phyloP scores from a whole-genome alignment of 2,329 filamentous ascomycete species.

The Microdochium paspali region DNA sequence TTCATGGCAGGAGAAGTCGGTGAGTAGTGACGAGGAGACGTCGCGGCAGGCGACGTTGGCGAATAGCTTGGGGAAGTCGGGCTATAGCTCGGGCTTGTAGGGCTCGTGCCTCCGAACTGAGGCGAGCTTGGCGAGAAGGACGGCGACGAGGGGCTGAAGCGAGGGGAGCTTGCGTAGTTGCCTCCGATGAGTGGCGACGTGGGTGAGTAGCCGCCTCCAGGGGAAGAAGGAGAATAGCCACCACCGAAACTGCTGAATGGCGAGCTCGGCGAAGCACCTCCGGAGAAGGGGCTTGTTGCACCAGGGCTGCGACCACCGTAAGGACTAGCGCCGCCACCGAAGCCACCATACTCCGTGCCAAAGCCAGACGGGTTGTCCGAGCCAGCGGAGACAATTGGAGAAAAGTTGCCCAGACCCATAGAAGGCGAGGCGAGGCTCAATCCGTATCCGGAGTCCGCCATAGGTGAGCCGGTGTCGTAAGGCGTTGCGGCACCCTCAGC shows the following conservation, averaged over 20 bases:
- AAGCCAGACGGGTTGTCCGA: constrained; percentile 64
- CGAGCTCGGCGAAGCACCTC: constrained; percentile 56
- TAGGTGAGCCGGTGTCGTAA: constrained; percentile 80
- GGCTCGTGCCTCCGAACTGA: constrained; percentile 19
- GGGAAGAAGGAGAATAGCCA: constrained; percentile 70
- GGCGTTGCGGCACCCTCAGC: constrained; percentile 84
- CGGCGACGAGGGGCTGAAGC: constrained; percentile 54
- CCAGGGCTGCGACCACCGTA: constrained; percentile 59
- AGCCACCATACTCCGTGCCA: constrained; percentile 47
- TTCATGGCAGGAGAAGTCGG: constrained; percentile 52
- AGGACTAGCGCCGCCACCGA: constrained; percentile 49
- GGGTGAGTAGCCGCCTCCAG: constrained; percentile 65
- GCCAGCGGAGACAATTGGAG: constrained; percentile 65
- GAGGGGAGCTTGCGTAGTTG: constrained; percentile 48
- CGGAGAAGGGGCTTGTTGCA: constrained; percentile 66
- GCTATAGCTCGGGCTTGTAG: constrained; percentile 52
- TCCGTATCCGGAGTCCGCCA: constrained; percentile 58
- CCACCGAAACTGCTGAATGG: constrained; percentile 47
- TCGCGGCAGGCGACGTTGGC: constrained; percentile 13
- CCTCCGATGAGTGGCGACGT: constrained; percentile 60
- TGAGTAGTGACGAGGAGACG: constrained; percentile 4
- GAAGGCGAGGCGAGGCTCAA: constrained; percentile 51
- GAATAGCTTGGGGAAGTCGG: constrained; percentile 48
- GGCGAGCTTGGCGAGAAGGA: constrained; percentile 48
- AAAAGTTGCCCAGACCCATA: constrained; percentile 54